Percentiles rank a stretch among this genome's conserved stretches.
phyloP scores from a whole-genome alignment of 1,284 basidiomycete genomes.

The Moesziomyces globuligerus region DNA sequence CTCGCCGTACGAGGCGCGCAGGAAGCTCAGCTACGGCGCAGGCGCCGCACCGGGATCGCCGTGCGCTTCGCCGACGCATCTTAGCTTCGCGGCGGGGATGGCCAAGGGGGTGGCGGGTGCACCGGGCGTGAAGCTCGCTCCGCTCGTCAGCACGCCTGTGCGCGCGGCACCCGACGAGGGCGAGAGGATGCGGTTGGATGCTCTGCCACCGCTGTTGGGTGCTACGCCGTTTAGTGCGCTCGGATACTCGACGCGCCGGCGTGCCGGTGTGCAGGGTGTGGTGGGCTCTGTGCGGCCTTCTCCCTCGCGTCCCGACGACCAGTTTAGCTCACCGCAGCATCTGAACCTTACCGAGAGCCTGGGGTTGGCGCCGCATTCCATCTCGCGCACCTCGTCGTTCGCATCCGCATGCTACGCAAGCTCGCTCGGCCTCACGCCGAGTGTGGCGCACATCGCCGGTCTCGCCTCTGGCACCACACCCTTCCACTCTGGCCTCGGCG shows the following conservation, averaged over 20 bases:
- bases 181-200: slow-evolving; percentile 27
- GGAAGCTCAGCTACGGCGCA: slow-evolving; percentile 46
- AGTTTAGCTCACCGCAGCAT: slow-evolving; percentile 63
- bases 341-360: slow-evolving; percentile 60
- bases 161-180: slow-evolving; percentile 10
- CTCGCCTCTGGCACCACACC: slow-evolving; percentile 20
- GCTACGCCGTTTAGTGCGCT: slow-evolving; percentile 27
- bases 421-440: slow-evolving; percentile 55
- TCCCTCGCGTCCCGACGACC: slow-evolving; percentile 43
- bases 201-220: slow-evolving; percentile 29
- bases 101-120: slow-evolving; percentile 13
- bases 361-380: slow-evolving; percentile 61
- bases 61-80: slow-evolving; percentile 25
- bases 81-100: slow-evolving; percentile 20
- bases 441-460: slow-evolving; percentile 41
- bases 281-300: slow-evolving; percentile 28
- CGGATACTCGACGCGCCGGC: slow-evolving; percentile 32
- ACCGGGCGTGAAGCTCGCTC: slow-evolving; percentile 32
- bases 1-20: slow-evolving; percentile 41
- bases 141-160: slow-evolving; percentile 43
- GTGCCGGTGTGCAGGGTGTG: slow-evolving; percentile 8
- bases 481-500: slow-evolving; percentile 34
- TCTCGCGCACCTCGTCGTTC: slow-evolving; percentile 38
- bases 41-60: slow-evolving; percentile 31
- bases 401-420: slow-evolving; percentile 38